phyloP scores from a whole-genome alignment of 164 flowering plant species.

The Piper longum region DNA sequence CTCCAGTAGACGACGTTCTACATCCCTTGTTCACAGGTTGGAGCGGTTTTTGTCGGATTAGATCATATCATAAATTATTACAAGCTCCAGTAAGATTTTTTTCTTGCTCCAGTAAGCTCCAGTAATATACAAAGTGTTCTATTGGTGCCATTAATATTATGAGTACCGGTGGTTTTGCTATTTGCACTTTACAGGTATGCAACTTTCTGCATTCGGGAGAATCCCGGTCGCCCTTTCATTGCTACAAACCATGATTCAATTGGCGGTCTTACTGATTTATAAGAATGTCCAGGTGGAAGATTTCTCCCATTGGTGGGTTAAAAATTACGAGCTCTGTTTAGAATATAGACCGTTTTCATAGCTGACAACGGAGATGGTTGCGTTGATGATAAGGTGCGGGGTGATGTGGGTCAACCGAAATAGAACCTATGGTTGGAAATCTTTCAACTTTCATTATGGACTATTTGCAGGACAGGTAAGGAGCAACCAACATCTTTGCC shows the following conservation, averaged over 20 bases:
- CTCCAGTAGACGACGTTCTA: too few species aligned
- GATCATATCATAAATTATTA: conserved; percentile 74
- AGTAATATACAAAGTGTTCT: too few species aligned
- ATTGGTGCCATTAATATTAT: too few species aligned
- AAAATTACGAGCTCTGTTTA: background rate
- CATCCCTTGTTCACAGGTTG: conserved; percentile 42
- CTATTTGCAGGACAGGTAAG: conserved; percentile 60
- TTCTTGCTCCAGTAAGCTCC: too few species aligned
- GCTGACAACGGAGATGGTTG: background rate
- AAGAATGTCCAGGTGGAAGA: conserved; percentile 88
- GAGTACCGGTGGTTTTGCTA: background rate
- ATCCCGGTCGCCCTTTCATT: conserved; percentile 83
- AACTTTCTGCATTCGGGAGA: conserved; percentile 83
- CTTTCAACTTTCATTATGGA: conserved; percentile 92
- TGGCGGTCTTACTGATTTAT: conserved; percentile 69
- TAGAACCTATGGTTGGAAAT: conserved; percentile 89
- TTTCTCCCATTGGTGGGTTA: background rate
- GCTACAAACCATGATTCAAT: conserved; percentile 92
- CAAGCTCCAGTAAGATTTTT: conserved; percentile 77
- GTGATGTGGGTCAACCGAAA: conserved; percentile 73
- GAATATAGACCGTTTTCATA: too few species aligned
- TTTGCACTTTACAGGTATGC: conserved; percentile 50
- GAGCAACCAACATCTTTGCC: too few species aligned
- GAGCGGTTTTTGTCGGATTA: conserved; percentile 94
- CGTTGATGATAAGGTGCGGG: conserved; percentile 63